Evolutionary conservation across 257 asterid genomes (phyloP), one percentile per base, ranked within the genome.

Genomic region (Solanum lignicaule): DNA sequence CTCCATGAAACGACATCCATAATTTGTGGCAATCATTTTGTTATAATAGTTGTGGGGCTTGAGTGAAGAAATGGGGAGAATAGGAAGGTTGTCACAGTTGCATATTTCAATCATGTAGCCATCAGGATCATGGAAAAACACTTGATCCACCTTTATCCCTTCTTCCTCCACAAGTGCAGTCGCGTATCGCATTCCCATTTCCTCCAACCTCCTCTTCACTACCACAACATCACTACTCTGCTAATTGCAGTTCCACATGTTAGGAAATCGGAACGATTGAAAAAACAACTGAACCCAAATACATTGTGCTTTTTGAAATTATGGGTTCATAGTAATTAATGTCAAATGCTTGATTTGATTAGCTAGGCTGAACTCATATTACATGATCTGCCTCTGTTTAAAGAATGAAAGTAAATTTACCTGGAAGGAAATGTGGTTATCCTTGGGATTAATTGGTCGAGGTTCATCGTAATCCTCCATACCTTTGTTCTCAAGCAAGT

Each of bases 91-190:
- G 6, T 90, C 91, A 72, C 93, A 91, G 86, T 90, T 90, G 65
- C 93, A 91, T 1, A 91, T 43, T 78, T 91, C 93, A 71, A 91
- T 89, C 93, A 91, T 91, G 72, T 91, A 91, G 78, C 90, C 93
- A 87, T 91, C 93, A 3, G 93, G 93, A 31, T 91, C 93, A 60
- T 91, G 93, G 88, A 91, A 91, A 81, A 91, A 91, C 35, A 91
- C 91, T 6, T 91, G 93, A 73, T 91, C 91, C 31, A 91, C 93
- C 46, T 83, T 75, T 7, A 87, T 87, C 15, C 93, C 93, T 5
- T 83, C 89, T 20, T 91, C 93, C 86, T 91, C 92, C 23, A 91
- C 90, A 11, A 86, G 36, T 5, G 88, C 92, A 3, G 68, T 90
- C 33, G 58, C 91, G 10, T 90, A 88, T 35, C 87, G 86, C 87